Base-by-base conservation (phyloP, 148 eudicot species). In the Silene uniflora region DNA sequence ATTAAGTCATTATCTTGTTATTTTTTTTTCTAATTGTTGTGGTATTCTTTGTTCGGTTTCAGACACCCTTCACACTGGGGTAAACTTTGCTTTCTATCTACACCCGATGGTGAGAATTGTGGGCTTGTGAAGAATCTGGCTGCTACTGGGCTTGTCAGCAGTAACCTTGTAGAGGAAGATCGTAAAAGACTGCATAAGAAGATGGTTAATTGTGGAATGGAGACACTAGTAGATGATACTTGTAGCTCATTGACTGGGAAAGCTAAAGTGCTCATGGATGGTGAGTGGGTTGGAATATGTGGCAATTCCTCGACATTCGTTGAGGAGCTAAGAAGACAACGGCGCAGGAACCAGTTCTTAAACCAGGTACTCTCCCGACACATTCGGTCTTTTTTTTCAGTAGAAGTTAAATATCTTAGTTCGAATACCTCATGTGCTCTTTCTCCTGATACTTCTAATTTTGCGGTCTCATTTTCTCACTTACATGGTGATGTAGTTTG, bases 1-100 rank as follows among this genome's bases (percentile, higher is more conserved):
- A 19, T 42, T 72, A 32, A 23, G 0, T n/a, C 25, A 19, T 42
- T 72, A 32, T 39, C 39, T 19, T 47, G n/a, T 25, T 52, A n/a
- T 21, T 71, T 13, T 13, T 8, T 64, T 17, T 29, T 13, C 35
- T 64, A 3, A 32, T 14, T 16, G 7, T 66, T 35, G 46, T 21
- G 65, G 44, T 54, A 71, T 56, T 69, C 25, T 71, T 75, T 17
- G 29, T 73, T 22, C 77, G 77, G 67, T 73, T 77, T 86, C 86
- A 95, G 98, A 17, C 97, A 95, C 81, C 98, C 96, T 22, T 95
- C 97, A n/a, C 98, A 95, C 79, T 95, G 98, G 97, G 98, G 98
- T 77, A 90, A 84, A 77, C 69, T 95, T 3, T 95, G 98, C 75
- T 95, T 84, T 72, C 80, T 95, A 63, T 87, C 98, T 25, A 95